Base-by-base conservation (phyloP, 352 stramenopile species). In the Pelagophyceae sp. region DNA sequence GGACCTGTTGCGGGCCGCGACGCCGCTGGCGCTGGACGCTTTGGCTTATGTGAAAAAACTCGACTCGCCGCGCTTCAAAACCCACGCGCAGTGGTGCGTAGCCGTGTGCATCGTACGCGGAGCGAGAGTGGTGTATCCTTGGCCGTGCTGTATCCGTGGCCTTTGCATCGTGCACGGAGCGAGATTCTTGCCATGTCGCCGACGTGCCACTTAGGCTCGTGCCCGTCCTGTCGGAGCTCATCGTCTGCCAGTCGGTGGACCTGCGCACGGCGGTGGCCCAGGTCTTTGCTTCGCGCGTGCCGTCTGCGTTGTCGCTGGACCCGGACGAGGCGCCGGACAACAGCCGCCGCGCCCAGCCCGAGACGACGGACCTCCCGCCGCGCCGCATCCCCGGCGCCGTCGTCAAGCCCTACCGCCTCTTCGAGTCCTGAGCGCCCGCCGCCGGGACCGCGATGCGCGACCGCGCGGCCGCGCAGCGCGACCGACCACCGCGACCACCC, bases 371-470 rank as follows among this genome's bases (percentile, higher is more conserved):
- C 38, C 17, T 0, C 15, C 27, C 67, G 2, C 5, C 33, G 67
- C 19, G 2, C 1, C 67, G 67, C 20, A 17, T 38, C 38, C 67
- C 67, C 17, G 67, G 67, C 17, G 31, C 67, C 17, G 67, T 74
- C 17, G 33, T 37, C 35, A 27, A 58, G n/a, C 35, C 67, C 20
- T 74, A 74, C 38, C 33, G 38, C 20, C 67, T 74, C 33, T 74
- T 74, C 67, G 67, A 74, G 67, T 74, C 67, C 45, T 54, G 23
- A 54, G n/a, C n/a, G n/a, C n/a, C n/a, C n/a, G n/a, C n/a, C n/a
- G n/a, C n/a, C n/a, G n/a, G n/a, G n/a, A n/a, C n/a, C n/a, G n/a
- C n/a, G n/a, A n/a, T n/a, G n/a, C n/a, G n/a, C n/a, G n/a, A n/a
- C n/a, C n/a, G n/a, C n/a, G n/a, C n/a, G n/a, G n/a, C n/a, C n/a